A percentile compares a stretch with the other conserved stretches of the same genome.
Evolutionary conservation across 495 filamentous ascomycete genomes (phyloP).

Genomic region (Glarea lozoyensis): DNA sequence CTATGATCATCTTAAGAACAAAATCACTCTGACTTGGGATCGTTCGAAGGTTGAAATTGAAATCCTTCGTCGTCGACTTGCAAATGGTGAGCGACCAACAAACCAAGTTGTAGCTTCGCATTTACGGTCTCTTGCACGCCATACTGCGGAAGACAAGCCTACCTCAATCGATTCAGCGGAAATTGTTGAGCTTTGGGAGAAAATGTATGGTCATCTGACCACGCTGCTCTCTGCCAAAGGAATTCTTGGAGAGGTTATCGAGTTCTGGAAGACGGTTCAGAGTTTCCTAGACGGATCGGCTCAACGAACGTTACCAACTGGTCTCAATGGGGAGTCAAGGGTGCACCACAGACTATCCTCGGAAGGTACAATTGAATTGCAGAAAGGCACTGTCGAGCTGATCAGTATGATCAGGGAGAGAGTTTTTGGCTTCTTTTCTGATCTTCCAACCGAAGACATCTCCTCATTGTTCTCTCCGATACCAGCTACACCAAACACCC

Average conservation of each 20-base stretch:
- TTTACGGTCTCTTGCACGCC: constrained; percentile 59
- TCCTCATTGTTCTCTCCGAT: constrained; percentile 75
- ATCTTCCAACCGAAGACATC: constrained; percentile 83
- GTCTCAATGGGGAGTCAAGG: constrained; percentile 75
- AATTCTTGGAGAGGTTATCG: constrained; percentile 77
- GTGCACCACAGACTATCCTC: constrained; percentile 75
- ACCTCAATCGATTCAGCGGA: constrained; percentile 61
- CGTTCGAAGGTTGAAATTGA: constrained; percentile 85
- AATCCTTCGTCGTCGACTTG: constrained; percentile 72
- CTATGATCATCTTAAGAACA: constrained; percentile 79
- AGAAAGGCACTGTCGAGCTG: constrained; percentile 70
- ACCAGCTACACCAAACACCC: constrained; percentile 50
- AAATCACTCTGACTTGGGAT: constrained; percentile 69
- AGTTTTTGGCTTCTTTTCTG: constrained; percentile 74
- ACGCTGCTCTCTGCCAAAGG: constrained; percentile 66
- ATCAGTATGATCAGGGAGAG: constrained; percentile 72
- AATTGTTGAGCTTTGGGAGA: constrained; percentile 84
- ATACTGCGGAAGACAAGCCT: constrained; percentile 43
- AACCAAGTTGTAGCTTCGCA: constrained; percentile 59
- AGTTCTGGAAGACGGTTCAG: constrained; percentile 89
- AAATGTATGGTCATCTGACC: constrained; percentile 61
- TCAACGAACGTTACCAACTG: constrained; percentile 70
- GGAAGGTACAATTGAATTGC: constrained; percentile 60
- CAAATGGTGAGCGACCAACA: constrained; percentile 60
- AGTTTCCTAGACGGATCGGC: constrained; percentile 83